These are phyloP conservation scores for Speleostelium caveatum DNA, from an alignment of 78 protist species.

Conservation along the genomic window DNA sequence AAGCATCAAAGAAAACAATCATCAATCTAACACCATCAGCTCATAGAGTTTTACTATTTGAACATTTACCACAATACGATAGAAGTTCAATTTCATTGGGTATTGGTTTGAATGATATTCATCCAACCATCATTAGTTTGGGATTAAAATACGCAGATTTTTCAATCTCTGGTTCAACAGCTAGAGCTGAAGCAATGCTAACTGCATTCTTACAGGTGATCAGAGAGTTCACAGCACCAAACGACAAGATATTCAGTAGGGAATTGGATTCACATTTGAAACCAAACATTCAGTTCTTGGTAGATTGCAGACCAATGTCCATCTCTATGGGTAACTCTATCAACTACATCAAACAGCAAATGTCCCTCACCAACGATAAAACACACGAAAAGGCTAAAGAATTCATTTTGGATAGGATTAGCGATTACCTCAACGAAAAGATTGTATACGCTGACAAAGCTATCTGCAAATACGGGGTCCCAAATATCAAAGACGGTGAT, in stretches of 20 bases:
- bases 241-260: constrained; percentile 48
- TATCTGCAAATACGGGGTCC: constrained; percentile 64
- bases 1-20: constrained; percentile 74
- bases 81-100: constrained; percentile 17
- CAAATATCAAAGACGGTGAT: constrained; percentile 90
- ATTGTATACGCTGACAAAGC: constrained; percentile 81
- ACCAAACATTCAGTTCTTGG: constrained; percentile 86
- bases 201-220: constrained; percentile 83
- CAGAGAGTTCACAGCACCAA: constrained; percentile 46
- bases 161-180: constrained; percentile 84
- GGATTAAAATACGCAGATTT: constrained; percentile 88
- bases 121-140: constrained; percentile 85
- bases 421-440: constrained; percentile 81
- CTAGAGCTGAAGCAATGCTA: constrained; percentile 91
- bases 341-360: constrained; percentile 68
- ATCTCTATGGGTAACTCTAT: constrained; percentile 91
- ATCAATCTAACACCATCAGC: constrained; percentile 5
- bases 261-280: constrained; percentile 76
- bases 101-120: constrained; percentile 53
- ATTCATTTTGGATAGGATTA: constrained; percentile 47
- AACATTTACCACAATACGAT: constrained; percentile 91
- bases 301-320: constrained; percentile 87
- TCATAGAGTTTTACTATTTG: constrained; percentile 77
- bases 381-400: constrained; percentile 77
- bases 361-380: constrained; percentile 50